Conservation (phyloP, 805 yeast species). For the Naumovozyma baii region DNA sequence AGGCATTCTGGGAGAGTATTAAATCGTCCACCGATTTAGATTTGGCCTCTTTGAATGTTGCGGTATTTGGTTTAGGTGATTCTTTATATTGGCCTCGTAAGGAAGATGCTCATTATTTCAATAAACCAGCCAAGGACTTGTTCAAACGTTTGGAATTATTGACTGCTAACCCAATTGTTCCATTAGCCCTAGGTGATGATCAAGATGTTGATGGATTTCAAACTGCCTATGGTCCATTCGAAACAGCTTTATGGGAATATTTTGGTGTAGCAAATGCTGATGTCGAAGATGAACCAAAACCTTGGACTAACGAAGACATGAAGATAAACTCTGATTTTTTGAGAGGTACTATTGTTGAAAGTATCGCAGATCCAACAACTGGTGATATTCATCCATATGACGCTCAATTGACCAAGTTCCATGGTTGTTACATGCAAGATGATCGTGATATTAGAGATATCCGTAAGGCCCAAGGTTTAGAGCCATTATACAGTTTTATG, state of each 20-base stretch:
- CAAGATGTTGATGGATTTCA: constrained; percentile 94
- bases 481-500: constrained; percentile 96
- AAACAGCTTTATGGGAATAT: constrained; percentile 73
- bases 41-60: constrained; percentile 50
- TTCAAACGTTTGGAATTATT: constrained; percentile 51
- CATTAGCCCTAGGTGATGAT: constrained; percentile 87
- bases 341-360: constrained; percentile 90
- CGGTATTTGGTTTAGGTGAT: constrained; percentile 90
- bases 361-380: constrained; percentile 68
- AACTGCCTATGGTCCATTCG: constrained; percentile 89
- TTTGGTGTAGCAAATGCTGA: constrained; percentile 76
- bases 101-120: constrained; percentile 88
- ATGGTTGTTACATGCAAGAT: constrained; percentile 97
- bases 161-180: constrained; percentile 65
- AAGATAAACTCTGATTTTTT: constrained; percentile 76
- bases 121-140: constrained; percentile 79
- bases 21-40: constrained; percentile 56
- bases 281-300: constrained; percentile 85
- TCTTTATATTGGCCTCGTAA: constrained; percentile 95
- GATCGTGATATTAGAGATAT: constrained; percentile 93
- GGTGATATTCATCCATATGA: constrained; percentile 87
- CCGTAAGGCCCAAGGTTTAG: constrained; percentile 83
- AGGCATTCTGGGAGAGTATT: constrained; percentile 65
- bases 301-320: constrained; percentile 91
- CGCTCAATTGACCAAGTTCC: constrained; percentile 93